Percentiles rank a stretch among this genome's conserved stretches.
phyloP scores from a whole-genome alignment of 2,329 filamentous ascomycete species.

The Penicillium psychrosexuale region DNA sequence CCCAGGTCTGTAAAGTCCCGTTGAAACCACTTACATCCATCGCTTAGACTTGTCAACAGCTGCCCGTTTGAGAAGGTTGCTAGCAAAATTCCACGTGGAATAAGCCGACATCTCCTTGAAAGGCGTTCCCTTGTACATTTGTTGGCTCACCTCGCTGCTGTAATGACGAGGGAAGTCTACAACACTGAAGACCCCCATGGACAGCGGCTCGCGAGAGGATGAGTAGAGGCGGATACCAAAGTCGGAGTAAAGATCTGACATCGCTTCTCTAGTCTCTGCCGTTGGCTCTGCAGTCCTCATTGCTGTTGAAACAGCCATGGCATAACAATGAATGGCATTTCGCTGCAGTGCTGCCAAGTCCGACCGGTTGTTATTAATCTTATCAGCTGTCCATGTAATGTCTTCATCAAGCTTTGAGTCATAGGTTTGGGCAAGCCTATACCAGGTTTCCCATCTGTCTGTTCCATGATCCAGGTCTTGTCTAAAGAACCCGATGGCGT shows the following conservation, averaged over 20 bases:
- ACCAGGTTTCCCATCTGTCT: constrained; percentile 87
- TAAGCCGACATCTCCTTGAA: constrained; percentile 59
- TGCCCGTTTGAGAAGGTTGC: constrained; percentile 58
- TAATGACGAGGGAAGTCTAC: constrained; percentile 61
- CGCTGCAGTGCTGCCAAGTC: constrained; percentile 75
- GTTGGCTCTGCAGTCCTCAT: constrained; percentile 55
- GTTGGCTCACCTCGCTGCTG: constrained; percentile 51
- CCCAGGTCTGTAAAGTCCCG: not conserved
- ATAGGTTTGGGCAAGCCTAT: constrained; percentile 79
- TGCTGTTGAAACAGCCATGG: constrained; percentile 64
- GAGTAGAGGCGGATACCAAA: constrained; percentile 68
- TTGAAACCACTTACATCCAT: constrained; percentile 55
- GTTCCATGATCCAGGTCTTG: constrained; percentile 79
- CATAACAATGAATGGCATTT: constrained; percentile 76
- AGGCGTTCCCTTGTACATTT: constrained; percentile 57
- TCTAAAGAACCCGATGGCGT: constrained; percentile 73
- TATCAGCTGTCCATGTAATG: constrained; percentile 84
- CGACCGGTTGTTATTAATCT: constrained; percentile 76
- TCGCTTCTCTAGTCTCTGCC: constrained; percentile 52
- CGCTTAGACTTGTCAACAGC: constrained; percentile 57
- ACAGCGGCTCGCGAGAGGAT: constrained; percentile 65
- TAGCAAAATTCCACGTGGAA: constrained; percentile 64
- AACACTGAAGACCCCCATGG: constrained; percentile 63
- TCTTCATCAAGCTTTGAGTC: constrained; percentile 85
- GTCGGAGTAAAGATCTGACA: constrained; percentile 65